Conservation (phyloP, 2,329 filamentous ascomycete species). For the Alternaria metachromatica region DNA sequence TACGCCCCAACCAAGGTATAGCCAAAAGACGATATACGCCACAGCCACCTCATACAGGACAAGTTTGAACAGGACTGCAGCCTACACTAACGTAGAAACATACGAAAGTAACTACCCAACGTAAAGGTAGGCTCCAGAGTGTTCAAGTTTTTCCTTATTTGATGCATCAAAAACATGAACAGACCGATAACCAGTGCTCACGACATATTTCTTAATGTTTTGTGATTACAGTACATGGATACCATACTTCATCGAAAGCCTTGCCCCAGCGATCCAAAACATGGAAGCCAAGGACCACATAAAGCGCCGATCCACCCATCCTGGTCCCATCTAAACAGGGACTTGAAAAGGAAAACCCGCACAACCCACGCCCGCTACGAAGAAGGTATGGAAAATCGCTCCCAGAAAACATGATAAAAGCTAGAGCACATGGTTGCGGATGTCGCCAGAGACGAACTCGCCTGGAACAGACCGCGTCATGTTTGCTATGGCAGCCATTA, state of each 20-base stretch:
- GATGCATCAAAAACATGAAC: not conserved
- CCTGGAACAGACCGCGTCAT: not conserved
- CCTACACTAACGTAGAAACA: not conserved
- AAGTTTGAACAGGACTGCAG: not conserved
- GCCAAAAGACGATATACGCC: not conserved
- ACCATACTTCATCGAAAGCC: conserved; percentile 3
- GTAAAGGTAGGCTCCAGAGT: not conserved
- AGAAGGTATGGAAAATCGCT: conserved; percentile 3
- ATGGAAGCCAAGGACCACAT: conserved; percentile 10
- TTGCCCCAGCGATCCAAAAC: not conserved
- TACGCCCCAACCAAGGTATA: not conserved
- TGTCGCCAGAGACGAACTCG: not conserved
- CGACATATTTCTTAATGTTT: not conserved
- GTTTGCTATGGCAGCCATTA: conserved; percentile 8
- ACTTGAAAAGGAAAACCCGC: conserved; percentile 17
- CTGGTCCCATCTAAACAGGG: not conserved
- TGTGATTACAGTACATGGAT: conserved; percentile 4
- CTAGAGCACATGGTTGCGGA: conserved; percentile 8
- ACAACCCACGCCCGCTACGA: conserved; percentile 42
- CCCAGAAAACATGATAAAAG: conserved; percentile 22
- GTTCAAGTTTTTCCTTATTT: not conserved
- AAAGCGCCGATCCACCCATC: not conserved
- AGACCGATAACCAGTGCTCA: not conserved
- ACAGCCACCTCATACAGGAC: not conserved
- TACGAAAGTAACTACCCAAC: not conserved